Evolutionary conservation across 2,329 filamentous ascomycete genomes (phyloP).

Genomic region (Fusarium sambucinum): DNA sequence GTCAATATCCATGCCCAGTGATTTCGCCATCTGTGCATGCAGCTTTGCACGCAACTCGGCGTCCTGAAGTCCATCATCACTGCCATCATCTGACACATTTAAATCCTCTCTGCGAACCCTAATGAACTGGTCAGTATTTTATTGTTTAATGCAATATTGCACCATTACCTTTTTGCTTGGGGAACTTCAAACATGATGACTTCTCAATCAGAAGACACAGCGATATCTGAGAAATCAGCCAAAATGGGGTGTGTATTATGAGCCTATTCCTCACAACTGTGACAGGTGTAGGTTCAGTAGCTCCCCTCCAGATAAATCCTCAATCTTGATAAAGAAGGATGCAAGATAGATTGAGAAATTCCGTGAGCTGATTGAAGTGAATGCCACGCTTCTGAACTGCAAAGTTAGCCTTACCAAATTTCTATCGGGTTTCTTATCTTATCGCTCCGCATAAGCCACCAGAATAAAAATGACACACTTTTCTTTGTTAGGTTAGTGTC

Average conservation of each 20-base stretch:
- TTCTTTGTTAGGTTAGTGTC: background rate
- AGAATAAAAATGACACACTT: background rate
- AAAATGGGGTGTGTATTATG: constrained; percentile 4
- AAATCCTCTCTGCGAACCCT: constrained; percentile 70
- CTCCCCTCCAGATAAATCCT: background rate
- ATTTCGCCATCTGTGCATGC: constrained; percentile 61
- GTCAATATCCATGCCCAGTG: constrained; percentile 57
- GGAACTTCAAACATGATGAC: constrained; percentile 49
- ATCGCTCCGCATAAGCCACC: constrained; percentile 32
- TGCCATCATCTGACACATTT: constrained; percentile 52
- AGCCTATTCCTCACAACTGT: background rate
- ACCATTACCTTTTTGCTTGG: constrained; percentile 50
- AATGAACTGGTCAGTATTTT: constrained; percentile 16
- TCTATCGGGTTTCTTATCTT: constrained; percentile 45
- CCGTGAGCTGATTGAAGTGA: constrained; percentile 33
- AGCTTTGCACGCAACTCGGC: constrained; percentile 59
- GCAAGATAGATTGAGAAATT: constrained; percentile 11
- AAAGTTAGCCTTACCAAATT: constrained; percentile 39
- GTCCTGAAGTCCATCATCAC: constrained; percentile 52
- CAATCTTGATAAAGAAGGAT: background rate
- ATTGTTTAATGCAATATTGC: background rate
- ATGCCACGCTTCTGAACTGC: constrained; percentile 10
- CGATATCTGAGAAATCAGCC: constrained; percentile 1
- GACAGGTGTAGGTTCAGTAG: constrained; percentile 1
- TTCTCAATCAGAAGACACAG: background rate